Evolutionary conservation across 495 filamentous ascomycete species (phyloP), one percentile per base, ranked within the genome.

Genomic region (Lepraria neglecta): DNA sequence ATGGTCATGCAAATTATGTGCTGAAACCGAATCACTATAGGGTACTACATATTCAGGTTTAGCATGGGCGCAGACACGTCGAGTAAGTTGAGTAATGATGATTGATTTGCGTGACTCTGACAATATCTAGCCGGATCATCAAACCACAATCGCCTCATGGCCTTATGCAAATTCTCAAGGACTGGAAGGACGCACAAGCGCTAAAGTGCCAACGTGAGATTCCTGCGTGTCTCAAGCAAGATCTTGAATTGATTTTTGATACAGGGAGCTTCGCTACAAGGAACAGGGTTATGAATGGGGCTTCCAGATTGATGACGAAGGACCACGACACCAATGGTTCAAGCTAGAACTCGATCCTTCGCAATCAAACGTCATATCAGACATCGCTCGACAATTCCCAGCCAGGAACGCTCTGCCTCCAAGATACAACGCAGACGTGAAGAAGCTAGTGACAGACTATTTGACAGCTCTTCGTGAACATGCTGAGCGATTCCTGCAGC

Each of bases 371-470:
- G 44, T 40, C 17, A 19, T 59, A 7, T 59, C 57, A 17, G 44
- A 59, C 12, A 28, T 59, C 27, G 45, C 57, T 7, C 28, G 57
- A 1, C 43, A 21, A 6, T 59, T 48, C 38, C 43, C 57, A 12
- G 45, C 28, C n/a, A 24, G 44, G 1, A 46, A 42, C 28, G 63
- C 61, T 35, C 40, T 52, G 78, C 76, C 66, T 78, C 80, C 57
- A n/a, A 43, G 43, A 21, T 59, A 59, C 30, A 50, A 31, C 65
- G 84, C 83, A 67, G 82, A 78, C 3, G 76, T 82, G 9, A 76
- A 83, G 14, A 80, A 83, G 63, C 80, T 83, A 43, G 80, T 86
- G n/a, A 82, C 79, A 59, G 86, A 89, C 68, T 88, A 87, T 65
- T 78, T 88, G 5, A 83, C 80, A 4, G 64, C 57, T 51, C 44